Conservation (phyloP, 345 rosid genomes). For the Odontarrhena argentea region DNA sequence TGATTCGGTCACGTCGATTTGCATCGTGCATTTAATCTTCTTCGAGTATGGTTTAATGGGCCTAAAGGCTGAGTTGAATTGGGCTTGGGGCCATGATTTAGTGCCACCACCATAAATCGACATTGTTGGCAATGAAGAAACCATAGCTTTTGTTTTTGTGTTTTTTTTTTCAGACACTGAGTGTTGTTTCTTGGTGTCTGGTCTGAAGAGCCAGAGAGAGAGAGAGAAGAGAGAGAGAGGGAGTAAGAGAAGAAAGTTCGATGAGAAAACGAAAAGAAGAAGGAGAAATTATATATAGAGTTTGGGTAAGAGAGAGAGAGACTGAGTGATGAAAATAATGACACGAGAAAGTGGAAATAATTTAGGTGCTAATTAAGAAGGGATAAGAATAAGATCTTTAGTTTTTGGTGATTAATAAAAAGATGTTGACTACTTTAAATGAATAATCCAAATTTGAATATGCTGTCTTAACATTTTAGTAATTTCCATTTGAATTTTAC, state of each 20-base stretch:
- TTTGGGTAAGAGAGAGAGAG: slow-evolving; percentile 33
- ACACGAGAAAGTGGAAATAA: background rate
- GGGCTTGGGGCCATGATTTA: slow-evolving; percentile 32
- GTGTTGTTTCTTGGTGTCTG: slow-evolving; percentile 14
- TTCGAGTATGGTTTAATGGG: slow-evolving; percentile 27
- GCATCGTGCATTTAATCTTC: slow-evolving; percentile 36
- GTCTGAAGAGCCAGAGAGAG: slow-evolving; percentile 26
- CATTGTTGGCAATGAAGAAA: slow-evolving; percentile 31
- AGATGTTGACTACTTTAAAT: no score
- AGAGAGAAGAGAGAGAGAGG: slow-evolving; percentile 5
- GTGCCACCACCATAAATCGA: slow-evolving; percentile 17
- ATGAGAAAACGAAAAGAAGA: slow-evolving; percentile 22
- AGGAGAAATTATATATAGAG: slow-evolving; percentile 38
- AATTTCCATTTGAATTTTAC: no score
- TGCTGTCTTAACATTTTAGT: no score
- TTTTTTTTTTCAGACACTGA: slow-evolving; percentile 19
- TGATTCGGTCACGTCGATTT: slow-evolving; percentile 33
- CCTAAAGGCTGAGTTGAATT: slow-evolving; percentile 13
- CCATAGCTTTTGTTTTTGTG: slow-evolving; percentile 28
- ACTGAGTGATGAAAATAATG: background rate
- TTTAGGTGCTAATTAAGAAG: no score
- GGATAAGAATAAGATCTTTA: no score
- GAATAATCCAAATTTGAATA: no score
- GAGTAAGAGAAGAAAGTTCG: slow-evolving; percentile 23
- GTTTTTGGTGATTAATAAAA: no score